phyloP scores from a whole-genome alignment of 2,329 filamentous ascomycete genomes.

The Aureobasidium musti region DNA sequence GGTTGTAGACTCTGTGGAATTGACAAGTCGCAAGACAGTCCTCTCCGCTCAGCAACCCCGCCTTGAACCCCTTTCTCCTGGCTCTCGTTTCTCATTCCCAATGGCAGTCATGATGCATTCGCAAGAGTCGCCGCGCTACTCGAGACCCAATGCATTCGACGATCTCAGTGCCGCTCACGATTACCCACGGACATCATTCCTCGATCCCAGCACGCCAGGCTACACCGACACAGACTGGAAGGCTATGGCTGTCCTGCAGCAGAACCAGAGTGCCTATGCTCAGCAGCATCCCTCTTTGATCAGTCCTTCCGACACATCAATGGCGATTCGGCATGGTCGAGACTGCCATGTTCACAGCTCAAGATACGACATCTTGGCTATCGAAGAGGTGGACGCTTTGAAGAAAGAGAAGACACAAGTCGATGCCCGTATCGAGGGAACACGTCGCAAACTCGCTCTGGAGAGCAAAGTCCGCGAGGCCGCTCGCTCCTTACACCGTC shows the following conservation, averaged over 20 bases:
- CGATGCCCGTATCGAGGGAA: slow-evolving; percentile 74
- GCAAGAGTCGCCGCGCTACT: not conserved
- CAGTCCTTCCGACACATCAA: slow-evolving; percentile 14
- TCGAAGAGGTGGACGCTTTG: slow-evolving; percentile 85
- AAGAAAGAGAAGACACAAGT: slow-evolving; percentile 82
- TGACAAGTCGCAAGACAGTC: not conserved
- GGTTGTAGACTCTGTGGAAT: not conserved
- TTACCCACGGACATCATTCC: slow-evolving; percentile 10
- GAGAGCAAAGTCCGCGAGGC: slow-evolving; percentile 96
- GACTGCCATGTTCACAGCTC: slow-evolving; percentile 85
- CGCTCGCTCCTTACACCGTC: slow-evolving; percentile 77
- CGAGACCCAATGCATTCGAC: slow-evolving; percentile 16
- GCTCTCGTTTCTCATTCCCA: not conserved
- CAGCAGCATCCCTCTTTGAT: slow-evolving; percentile 11
- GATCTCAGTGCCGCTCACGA: slow-evolving; percentile 15
- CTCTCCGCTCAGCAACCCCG: not conserved
- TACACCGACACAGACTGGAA: slow-evolving; percentile 27
- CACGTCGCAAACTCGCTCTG: slow-evolving; percentile 78
- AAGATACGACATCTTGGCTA: slow-evolving; percentile 79
- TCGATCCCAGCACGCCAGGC: slow-evolving; percentile 27
- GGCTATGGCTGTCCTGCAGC: slow-evolving; percentile 20
- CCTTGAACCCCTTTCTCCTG: slow-evolving; percentile 13
- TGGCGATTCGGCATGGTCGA: slow-evolving; percentile 76
- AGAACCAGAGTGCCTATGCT: not conserved
- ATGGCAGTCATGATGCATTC: slow-evolving; percentile 18